Percentiles rank a stretch among this genome's conserved stretches.
These are phyloP conservation scores for Phialophora chinensis DNA, from an alignment of 2,329 filamentous ascomycete species.

Conservation along the genomic window DNA sequence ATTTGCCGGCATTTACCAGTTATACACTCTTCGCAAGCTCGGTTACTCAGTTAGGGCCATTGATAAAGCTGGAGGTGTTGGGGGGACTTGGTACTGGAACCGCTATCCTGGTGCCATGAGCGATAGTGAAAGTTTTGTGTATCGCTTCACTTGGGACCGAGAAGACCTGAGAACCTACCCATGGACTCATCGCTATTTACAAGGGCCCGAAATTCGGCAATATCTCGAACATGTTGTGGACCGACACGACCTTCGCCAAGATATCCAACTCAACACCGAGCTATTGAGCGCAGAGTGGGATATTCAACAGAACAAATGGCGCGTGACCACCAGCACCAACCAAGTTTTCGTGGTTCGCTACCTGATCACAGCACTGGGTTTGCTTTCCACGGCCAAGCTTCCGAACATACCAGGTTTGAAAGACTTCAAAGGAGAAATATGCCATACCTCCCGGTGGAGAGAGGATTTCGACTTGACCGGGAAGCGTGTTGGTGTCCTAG, in stretches of 20 bases:
- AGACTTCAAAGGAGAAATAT: slow-evolving; percentile 47
- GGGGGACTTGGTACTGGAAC: slow-evolving; percentile 49
- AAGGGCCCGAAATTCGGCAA: slow-evolving; percentile 47
- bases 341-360: slow-evolving; percentile 46
- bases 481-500: slow-evolving; percentile 49
- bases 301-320: slow-evolving; percentile 49
- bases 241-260: slow-evolving; percentile 51
- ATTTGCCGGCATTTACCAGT: slow-evolving; percentile 55
- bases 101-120: slow-evolving; percentile 48
- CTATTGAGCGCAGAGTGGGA: slow-evolving; percentile 52
- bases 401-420: slow-evolving; percentile 47
- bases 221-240: slow-evolving; percentile 58
- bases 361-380: slow-evolving; percentile 49
- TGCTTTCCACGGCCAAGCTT: slow-evolving; percentile 48
- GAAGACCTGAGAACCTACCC: slow-evolving; percentile 50
- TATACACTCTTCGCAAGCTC: slow-evolving; percentile 58
- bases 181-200: slow-evolving; percentile 44
- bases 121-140: slow-evolving; percentile 32
- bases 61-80: slow-evolving; percentile 57
- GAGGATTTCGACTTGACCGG: slow-evolving; percentile 18
- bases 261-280: slow-evolving; percentile 53
- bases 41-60: slow-evolving; percentile 57
- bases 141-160: slow-evolving; percentile 50
- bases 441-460: slow-evolving; percentile 53
- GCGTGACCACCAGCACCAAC: slow-evolving; percentile 49